These are phyloP conservation scores for Elaeis oleifera DNA, from an alignment of 202 grass and related monocot genomes.

Conservation along the genomic window DNA sequence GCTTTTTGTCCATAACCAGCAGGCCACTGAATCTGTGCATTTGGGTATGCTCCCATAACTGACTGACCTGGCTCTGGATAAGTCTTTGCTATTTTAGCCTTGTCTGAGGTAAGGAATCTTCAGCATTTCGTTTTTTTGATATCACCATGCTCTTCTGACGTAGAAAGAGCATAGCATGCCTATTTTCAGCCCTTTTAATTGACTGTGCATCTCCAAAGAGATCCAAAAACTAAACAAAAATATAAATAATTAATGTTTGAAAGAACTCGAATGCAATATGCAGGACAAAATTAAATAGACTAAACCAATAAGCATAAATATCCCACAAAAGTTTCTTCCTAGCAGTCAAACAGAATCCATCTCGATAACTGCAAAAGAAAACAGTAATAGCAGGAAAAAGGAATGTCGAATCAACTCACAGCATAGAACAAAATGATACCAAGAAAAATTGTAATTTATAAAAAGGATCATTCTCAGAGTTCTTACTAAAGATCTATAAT, in stretches of 20 bases:
- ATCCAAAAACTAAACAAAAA: slow-evolving; percentile 77
- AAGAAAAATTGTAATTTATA: too few species aligned
- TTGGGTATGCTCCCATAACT: slow-evolving; percentile 46
- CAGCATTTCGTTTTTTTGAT: slow-evolving; percentile 74
- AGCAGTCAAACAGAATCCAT: too few species aligned
- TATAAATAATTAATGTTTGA: slow-evolving; percentile 22
- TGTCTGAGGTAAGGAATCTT: slow-evolving; percentile 64
- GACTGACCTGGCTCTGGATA: slow-evolving; percentile 33
- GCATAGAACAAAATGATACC: too few species aligned
- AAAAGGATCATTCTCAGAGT: too few species aligned
- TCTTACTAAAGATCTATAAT: too few species aligned
- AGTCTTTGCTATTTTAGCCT: slow-evolving; percentile 57
- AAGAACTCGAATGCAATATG: not conserved
- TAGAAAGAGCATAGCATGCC: slow-evolving; percentile 63
- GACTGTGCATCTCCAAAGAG: slow-evolving; percentile 79
- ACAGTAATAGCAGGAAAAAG: too few species aligned
- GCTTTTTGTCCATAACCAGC: slow-evolving; percentile 23
- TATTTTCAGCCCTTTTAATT: slow-evolving; percentile 65
- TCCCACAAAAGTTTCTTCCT: too few species aligned
- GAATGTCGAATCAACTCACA: too few species aligned
- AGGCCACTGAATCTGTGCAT: slow-evolving; percentile 33
- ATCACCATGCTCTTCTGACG: slow-evolving; percentile 51
- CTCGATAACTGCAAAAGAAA: too few species aligned
- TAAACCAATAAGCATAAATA: too few species aligned
- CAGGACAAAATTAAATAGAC: not conserved